These are phyloP conservation scores for Kodamaea sp. DNA, from an alignment of 1,139 yeast species.

Conservation along the genomic window DNA sequence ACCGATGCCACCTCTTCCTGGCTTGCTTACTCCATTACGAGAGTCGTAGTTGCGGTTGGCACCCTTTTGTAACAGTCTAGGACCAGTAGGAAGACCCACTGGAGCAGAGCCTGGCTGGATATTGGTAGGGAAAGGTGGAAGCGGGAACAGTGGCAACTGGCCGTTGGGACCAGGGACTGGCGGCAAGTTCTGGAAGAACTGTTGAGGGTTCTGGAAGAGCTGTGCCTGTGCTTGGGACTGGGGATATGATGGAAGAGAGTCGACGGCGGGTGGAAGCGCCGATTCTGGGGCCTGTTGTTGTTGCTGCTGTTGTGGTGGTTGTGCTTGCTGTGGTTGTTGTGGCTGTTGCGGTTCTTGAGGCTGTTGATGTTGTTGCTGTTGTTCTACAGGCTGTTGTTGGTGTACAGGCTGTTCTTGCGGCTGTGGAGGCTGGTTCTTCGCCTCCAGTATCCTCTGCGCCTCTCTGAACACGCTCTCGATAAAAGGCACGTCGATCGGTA, in stretches of 20 bases:
- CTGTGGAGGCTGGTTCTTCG: conserved; percentile 9
- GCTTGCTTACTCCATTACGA: conserved; percentile 4
- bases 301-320: background rate
- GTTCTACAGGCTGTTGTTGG: conserved; percentile 15
- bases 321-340: conserved; percentile 11
- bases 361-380: conserved; percentile 7
- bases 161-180: background rate
- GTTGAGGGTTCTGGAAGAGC: conserved; percentile 2
- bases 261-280: too few species aligned
- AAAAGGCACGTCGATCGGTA: conserved; percentile 54
- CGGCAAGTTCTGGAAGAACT: conserved; percentile 1
- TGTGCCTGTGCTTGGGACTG: conserved; percentile 2
- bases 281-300: background rate
- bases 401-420: conserved; percentile 9
- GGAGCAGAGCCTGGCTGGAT: too few species aligned
- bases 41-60: conserved; percentile 7
- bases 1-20: conserved; percentile 15
- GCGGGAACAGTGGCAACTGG: background rate
- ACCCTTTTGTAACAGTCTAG: conserved; percentile 15
- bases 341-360: conserved; percentile 3
- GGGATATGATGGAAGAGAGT: background rate
- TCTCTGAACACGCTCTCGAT: conserved; percentile 58
- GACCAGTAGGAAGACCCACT: conserved; percentile 14
- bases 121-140: background rate
- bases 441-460: conserved; percentile 39